A percentile compares a stretch with the other conserved stretches of the same genome.
These are phyloP conservation scores for Gnomoniopsis sp. DNA, from an alignment of 2,329 filamentous ascomycete species.

Conservation along the genomic window DNA sequence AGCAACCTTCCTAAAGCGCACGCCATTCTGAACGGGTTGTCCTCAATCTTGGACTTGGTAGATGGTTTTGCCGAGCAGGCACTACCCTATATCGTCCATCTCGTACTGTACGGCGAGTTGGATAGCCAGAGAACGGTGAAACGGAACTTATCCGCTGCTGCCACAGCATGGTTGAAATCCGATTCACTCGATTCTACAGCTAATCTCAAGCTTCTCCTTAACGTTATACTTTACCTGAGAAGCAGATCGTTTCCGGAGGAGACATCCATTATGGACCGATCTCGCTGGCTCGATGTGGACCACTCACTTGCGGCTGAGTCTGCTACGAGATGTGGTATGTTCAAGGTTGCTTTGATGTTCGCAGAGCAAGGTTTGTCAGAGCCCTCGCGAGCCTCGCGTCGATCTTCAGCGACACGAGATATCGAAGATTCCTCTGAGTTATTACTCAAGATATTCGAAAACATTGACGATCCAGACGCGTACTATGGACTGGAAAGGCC, in stretches of 20 bases:
- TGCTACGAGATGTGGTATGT: constrained; percentile 76
- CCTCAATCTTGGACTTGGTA: constrained; percentile 62
- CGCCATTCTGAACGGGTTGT: constrained; percentile 66
- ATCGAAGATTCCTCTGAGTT: constrained; percentile 58
- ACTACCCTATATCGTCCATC: constrained; percentile 81
- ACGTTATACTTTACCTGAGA: constrained; percentile 81
- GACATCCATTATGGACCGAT: constrained; percentile 71
- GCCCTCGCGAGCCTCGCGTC: constrained; percentile 54
- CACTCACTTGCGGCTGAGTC: constrained; percentile 66
- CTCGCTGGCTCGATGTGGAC: constrained; percentile 83
- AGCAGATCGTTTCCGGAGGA: constrained; percentile 75
- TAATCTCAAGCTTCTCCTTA: constrained; percentile 71
- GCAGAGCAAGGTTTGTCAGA: constrained; percentile 68
- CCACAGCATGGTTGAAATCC: constrained; percentile 60
- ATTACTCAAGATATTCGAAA: constrained; percentile 80
- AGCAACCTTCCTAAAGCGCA: constrained; percentile 57
- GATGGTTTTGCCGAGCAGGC: constrained; percentile 68
- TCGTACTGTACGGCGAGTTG: constrained; percentile 69
- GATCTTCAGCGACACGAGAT: constrained; percentile 58
- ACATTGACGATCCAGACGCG: constrained; percentile 91
- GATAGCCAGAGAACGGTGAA: constrained; percentile 58
- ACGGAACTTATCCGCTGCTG: constrained; percentile 60
- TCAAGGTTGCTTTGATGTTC: constrained; percentile 81
- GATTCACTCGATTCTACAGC: constrained; percentile 45
- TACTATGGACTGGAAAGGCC: constrained; percentile 88